Evolutionary conservation across 208 protist genomes (phyloP).

Genomic region (Trypanosoma avium): DNA sequence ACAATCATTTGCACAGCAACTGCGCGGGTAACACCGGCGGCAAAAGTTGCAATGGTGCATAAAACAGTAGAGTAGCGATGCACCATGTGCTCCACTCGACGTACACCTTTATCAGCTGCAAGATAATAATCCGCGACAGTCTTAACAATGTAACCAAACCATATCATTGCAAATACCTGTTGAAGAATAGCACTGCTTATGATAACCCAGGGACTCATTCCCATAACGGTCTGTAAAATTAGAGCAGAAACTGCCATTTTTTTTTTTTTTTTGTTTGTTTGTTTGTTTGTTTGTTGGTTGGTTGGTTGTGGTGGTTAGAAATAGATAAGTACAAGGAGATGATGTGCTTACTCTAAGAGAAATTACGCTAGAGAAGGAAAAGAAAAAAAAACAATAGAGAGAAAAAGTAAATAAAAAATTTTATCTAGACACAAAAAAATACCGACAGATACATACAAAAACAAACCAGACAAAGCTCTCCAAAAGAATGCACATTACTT

Average conservation of each 20-base stretch:
- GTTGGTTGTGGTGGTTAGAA: too few relatives aligned
- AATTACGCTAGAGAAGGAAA: background rate
- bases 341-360: too few relatives aligned
- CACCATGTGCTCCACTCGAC: slow-evolving; percentile 71
- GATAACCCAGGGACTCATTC: slow-evolving; percentile 54
- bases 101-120: slow-evolving; percentile 88
- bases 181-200: slow-evolving; percentile 53
- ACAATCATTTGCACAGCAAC: slow-evolving; percentile 45
- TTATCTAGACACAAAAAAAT: background rate
- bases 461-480: background rate
- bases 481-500: too few relatives aligned
- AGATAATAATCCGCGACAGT: slow-evolving; percentile 72
- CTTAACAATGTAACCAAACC: slow-evolving; percentile 78
- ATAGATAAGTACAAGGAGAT: too few relatives aligned
- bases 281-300: background rate
- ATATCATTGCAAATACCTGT: slow-evolving; percentile 68
- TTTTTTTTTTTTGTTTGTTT: background rate
- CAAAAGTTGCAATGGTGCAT: slow-evolving; percentile 41
- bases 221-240: slow-evolving; percentile 18
- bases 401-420: background rate
- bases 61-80: slow-evolving; percentile 55
- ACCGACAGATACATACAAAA: background rate
- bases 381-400: slow-evolving; percentile 3
- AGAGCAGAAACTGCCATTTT: slow-evolving; percentile 14
- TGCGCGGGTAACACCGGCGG: slow-evolving; percentile 44